Base-by-base conservation (phyloP, 1,139 yeast genomes). In the Yamadazyma atlantica region DNA sequence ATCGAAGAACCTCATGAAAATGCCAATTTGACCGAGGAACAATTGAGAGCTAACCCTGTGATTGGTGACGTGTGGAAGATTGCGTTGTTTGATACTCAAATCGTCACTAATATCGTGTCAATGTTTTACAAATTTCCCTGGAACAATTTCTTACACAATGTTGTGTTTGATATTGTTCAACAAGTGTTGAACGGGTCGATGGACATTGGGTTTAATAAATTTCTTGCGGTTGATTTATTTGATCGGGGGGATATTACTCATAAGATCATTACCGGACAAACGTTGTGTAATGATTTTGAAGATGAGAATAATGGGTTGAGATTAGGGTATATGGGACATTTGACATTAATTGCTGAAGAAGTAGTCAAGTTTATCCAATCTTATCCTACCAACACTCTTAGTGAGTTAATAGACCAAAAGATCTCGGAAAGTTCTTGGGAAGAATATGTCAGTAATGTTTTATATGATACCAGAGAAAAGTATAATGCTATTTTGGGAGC, bases 111-210 rank as follows among this genome's bases (percentile, higher is more conserved):
- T 35, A 86, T 92, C 38, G 65, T 90, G 41, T 66, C 80, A 26
- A 83, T 92, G 85, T 90, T 92, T 58, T 85, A 90, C 74, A 75
- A 77, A 51, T 92, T 89, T 62, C 98, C 98, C 4, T 92, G 99
- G 98, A 92, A 92, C 62, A 92, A 92, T 59, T 92, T 92, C 57
- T 73, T 95, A 64, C 99, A 92, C 64, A 92, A 92, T 55, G 98
- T 94, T 40, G 97, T 92, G 7, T 92, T 92, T 66, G 99, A 92
- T 62, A 87, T 92, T 49, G 95, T 92, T 29, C 99, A 94, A 63
- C 99, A 92, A 62, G 85, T 92, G 11, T 75, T 92, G 57, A 90
- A 89, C 61, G 98, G 97, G 1, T 86, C 96, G 14, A 87, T 92
- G 90, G 95, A 89, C 47, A 85, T 87, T 53, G 77, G 77, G 4